These are phyloP conservation scores for Torulaspora microellipsoides DNA, from an alignment of 805 yeast species.

Conservation along the genomic window DNA sequence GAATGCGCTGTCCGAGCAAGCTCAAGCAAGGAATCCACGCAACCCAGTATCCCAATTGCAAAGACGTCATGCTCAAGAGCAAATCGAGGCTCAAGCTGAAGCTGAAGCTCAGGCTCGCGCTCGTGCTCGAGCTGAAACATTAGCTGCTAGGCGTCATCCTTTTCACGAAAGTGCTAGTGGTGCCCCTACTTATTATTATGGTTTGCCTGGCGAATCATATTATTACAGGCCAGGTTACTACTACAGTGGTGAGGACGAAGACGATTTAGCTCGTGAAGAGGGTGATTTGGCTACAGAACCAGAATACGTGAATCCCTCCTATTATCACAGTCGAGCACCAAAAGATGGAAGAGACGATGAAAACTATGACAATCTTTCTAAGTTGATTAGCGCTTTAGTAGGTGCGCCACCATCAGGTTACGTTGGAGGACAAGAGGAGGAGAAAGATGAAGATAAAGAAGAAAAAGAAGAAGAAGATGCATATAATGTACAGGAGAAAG, in stretches of 20 bases:
- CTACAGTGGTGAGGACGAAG: conserved; percentile 32
- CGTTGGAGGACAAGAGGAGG: not conserved
- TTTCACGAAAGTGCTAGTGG: conserved; percentile 4
- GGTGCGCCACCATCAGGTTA: conserved; percentile 15
- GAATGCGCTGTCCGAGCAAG: conserved; percentile 25
- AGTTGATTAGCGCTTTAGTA: conserved; percentile 20
- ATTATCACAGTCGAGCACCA: conserved; percentile 19
- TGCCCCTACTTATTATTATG: conserved; percentile 11
- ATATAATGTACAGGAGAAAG: conserved; percentile 1
- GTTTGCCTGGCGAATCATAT: conserved; percentile 19
- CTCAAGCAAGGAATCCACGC: conserved; percentile 15
- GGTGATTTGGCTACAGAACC: conserved; percentile 39
- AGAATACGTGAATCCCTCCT: conserved; percentile 30
- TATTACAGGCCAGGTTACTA: conserved; percentile 31
- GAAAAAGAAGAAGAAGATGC: conserved; percentile 5
- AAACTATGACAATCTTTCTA: conserved; percentile 15
- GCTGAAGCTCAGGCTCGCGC: not conserved
- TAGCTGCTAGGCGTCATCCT: conserved; percentile 4
- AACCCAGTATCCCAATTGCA: conserved; percentile 8
- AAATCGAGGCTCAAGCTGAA: conserved; percentile 7
- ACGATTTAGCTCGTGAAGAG: conserved; percentile 16
- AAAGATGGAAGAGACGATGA: conserved; percentile 5
- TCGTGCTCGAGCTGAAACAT: conserved; percentile 1
- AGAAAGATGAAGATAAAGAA: not conserved
- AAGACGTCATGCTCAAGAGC: conserved; percentile 8